A percentile compares a stretch with the other conserved stretches of the same genome.
Evolutionary conservation across 2,329 filamentous ascomycete species (phyloP).

Genomic region (Colletotrichum navitas): DNA sequence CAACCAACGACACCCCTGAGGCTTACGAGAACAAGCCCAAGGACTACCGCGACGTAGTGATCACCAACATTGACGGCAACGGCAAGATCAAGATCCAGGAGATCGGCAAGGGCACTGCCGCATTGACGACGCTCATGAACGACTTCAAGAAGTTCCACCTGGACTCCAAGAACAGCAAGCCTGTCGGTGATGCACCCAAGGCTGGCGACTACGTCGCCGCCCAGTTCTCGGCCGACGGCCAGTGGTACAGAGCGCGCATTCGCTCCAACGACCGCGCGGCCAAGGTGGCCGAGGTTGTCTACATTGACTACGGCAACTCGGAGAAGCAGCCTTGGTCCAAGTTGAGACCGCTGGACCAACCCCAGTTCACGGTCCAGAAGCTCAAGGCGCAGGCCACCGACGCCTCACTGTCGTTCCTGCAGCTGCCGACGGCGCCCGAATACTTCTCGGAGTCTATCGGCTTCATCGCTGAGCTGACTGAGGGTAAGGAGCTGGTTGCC

Average conservation of each 20-base stretch:
- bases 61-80: conserved; percentile 88
- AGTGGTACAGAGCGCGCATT: conserved; percentile 95
- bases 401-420: conserved; percentile 87
- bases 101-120: conserved; percentile 86
- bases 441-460: conserved; percentile 85
- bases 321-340: conserved; percentile 88
- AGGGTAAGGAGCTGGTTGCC: conserved; percentile 83
- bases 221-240: conserved; percentile 87
- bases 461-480: conserved; percentile 81
- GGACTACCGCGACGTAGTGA: conserved; percentile 93
- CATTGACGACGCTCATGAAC: conserved; percentile 88
- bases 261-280: conserved; percentile 92
- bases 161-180: conserved; percentile 81
- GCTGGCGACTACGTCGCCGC: conserved; percentile 92
- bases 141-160: conserved; percentile 93
- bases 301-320: conserved; percentile 96
- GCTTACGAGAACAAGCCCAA: conserved; percentile 72
- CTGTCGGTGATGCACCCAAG: conserved; percentile 83
- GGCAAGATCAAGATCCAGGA: conserved; percentile 92
- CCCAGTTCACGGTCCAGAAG: conserved; percentile 83
- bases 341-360: conserved; percentile 83
- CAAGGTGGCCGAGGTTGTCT: conserved; percentile 90
- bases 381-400: conserved; percentile 90
- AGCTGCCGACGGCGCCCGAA: conserved; percentile 84
- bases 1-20: conserved; percentile 61